Percentiles rank a stretch among this genome's conserved stretches.
Evolutionary conservation across 2,329 filamentous ascomycete species (phyloP).

Genomic region (Ophiognomonia clavigignenti-juglandacearum): DNA sequence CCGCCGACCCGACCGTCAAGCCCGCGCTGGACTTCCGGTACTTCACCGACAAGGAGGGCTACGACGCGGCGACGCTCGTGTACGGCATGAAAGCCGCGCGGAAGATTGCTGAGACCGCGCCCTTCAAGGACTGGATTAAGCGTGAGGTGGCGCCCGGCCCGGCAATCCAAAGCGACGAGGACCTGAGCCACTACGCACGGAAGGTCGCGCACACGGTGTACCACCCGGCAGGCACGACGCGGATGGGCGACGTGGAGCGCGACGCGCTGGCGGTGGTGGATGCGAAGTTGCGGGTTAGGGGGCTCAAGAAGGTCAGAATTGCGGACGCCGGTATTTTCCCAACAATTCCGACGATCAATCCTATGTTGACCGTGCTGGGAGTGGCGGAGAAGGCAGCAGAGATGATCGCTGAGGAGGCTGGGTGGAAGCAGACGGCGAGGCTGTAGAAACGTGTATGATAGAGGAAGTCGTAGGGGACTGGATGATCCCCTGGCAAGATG

Average conservation of each 20-base stretch:
- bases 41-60: slow-evolving; percentile 81
- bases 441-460: slow-evolving; percentile 23
- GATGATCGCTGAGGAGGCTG: slow-evolving; percentile 70
- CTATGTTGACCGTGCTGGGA: slow-evolving; percentile 82
- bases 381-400: slow-evolving; percentile 83
- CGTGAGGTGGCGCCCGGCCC: slow-evolving; percentile 76
- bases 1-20: slow-evolving; percentile 69
- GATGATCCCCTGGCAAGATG: too few relatives aligned
- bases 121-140: slow-evolving; percentile 81
- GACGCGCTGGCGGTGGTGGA: slow-evolving; percentile 80
- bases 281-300: slow-evolving; percentile 64
- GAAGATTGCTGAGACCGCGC: slow-evolving; percentile 66
- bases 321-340: slow-evolving; percentile 87
- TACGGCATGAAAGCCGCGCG: slow-evolving; percentile 74
- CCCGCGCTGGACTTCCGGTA: slow-evolving; percentile 84
- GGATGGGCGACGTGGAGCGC: slow-evolving; percentile 71
- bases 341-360: slow-evolving; percentile 78
- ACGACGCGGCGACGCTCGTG: slow-evolving; percentile 78
- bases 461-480: too few relatives aligned
- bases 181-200: slow-evolving; percentile 75
- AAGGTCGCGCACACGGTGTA: slow-evolving; percentile 84
- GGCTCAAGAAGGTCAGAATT: slow-evolving; percentile 69
- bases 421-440: slow-evolving; percentile 29
- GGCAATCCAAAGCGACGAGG: slow-evolving; percentile 69
- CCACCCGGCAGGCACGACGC: slow-evolving; percentile 83